These are phyloP conservation scores for Hirschioporus abietinus DNA, from an alignment of 768 basidiomycete species.

Conservation along the genomic window DNA sequence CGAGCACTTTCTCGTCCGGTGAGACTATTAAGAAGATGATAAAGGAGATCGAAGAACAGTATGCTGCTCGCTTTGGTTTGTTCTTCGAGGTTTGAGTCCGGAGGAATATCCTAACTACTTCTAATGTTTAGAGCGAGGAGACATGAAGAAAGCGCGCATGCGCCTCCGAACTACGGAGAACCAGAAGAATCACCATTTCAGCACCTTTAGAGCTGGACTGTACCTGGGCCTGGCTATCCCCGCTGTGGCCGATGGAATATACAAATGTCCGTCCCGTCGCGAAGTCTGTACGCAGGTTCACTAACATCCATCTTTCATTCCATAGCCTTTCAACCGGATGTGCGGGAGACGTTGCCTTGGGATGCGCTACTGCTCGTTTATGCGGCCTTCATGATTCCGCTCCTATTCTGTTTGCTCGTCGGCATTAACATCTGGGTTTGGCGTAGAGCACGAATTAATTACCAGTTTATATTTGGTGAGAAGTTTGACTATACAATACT, in stretches of 20 bases:
- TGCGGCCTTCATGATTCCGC: conserved; percentile 64
- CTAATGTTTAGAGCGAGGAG: conserved; percentile 48
- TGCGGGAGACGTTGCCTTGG: conserved; percentile 58
- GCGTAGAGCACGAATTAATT: conserved; percentile 76
- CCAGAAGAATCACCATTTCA: conserved; percentile 60
- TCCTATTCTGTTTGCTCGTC: conserved; percentile 70
- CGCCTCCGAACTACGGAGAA: conserved; percentile 52
- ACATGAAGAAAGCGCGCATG: conserved; percentile 70
- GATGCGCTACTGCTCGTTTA: conserved; percentile 75
- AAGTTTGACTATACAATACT: not conserved
- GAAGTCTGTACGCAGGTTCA: conserved; percentile 2
- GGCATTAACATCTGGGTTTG: conserved; percentile 83
- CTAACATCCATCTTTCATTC: not conserved
- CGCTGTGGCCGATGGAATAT: conserved; percentile 57
- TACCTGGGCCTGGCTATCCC: conserved; percentile 69
- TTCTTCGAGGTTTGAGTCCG: conserved; percentile 10
- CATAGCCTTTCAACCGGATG: conserved; percentile 51
- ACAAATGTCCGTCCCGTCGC: conserved; percentile 43
- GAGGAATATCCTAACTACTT: conserved; percentile 5
- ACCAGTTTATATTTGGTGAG: conserved; percentile 86
- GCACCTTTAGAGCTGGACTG: conserved; percentile 70
- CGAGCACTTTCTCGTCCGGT: conserved; percentile 61
- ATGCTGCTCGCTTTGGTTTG: conserved; percentile 72
- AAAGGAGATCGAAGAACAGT: conserved; percentile 70
- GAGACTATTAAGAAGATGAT: conserved; percentile 59